Evolutionary conservation across 495 filamentous ascomycete genomes (phyloP), one percentile per base, ranked within the genome.

Genomic region (Cenococcum geophilum): DNA sequence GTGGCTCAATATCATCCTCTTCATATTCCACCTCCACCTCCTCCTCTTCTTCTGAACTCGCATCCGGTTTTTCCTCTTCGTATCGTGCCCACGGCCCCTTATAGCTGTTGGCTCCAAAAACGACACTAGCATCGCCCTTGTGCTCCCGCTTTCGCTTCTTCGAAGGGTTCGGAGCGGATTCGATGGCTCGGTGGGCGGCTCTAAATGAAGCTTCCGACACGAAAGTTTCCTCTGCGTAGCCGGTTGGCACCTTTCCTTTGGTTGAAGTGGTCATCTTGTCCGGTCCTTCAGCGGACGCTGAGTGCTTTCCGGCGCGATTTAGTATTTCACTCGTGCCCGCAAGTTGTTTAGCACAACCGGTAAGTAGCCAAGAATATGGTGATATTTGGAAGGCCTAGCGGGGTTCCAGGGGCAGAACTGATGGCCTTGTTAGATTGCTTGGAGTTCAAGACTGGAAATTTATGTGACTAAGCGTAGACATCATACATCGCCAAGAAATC

Each of bases 1-100:
- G 74, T 8, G 76, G 72, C 45, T 75, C 73, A 35, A 80, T 74
- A 21, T 73, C 80, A 54, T 86, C 82, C 59, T 90, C 86, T 59
- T 91, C 86, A 62, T 88, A 89, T 60, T 91, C 89, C 73, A 92
- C 88, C 64, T 89, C 89, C 64, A 91, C 52, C 61, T 74, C 74
- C 77, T 88, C 60, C 84, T 86, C 63, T 75, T 84, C 47, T 70
- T 77, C 70, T 65, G 68, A 58, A 70, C 75, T 66, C 21, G 69
- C 74, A 43, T 75, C 73, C 20, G 74, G 71, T 22, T 66, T 58
- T 58, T 84, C 78, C 61, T 82, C 78, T 60, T 87, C 82, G 65
- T 93, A 97, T 71, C 80, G 83, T 32, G 95, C 93, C 95, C 95
- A 99, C 0, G 93, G 95, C 0, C 93, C 95, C 32, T 92, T 80